phyloP scores from a whole-genome alignment of 2,329 filamentous ascomycete species.

The Botrytis elliptica region DNA sequence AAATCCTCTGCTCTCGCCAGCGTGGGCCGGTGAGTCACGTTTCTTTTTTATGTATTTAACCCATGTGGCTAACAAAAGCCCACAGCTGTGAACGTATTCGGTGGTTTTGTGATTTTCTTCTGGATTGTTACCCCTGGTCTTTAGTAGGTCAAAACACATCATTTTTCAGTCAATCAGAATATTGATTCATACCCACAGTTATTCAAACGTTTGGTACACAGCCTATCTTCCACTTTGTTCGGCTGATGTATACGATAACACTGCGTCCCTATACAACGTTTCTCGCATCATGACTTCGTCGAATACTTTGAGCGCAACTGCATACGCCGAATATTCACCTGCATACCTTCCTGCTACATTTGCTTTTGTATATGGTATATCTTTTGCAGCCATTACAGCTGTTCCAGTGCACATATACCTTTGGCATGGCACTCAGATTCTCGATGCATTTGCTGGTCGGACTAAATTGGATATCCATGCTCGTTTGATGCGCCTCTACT shows the following conservation, averaged over 20 bases:
- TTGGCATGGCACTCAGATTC: constrained; percentile 65
- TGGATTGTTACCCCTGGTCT: constrained; percentile 56
- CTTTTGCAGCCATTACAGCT: constrained; percentile 68
- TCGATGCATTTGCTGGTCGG: constrained; percentile 40
- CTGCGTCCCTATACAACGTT: constrained; percentile 65
- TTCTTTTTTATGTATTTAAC: background rate
- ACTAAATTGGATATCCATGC: constrained; percentile 52
- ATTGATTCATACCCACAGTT: constrained; percentile 40
- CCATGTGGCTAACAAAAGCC: background rate
- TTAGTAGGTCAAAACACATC: constrained; percentile 43
- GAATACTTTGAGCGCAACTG: constrained; percentile 60
- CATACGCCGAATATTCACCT: constrained; percentile 69
- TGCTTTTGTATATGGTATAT: constrained; percentile 66
- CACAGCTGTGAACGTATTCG: constrained; percentile 67
- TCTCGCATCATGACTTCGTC: constrained; percentile 59
- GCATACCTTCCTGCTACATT: constrained; percentile 72
- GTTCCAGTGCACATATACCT: constrained; percentile 67
- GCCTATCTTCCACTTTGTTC: constrained; percentile 68
- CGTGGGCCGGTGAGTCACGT: constrained; percentile 48
- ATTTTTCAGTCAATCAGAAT: no score
- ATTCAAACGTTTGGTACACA: constrained; percentile 62
- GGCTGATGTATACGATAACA: constrained; percentile 70
- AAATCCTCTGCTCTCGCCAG: constrained; percentile 53
- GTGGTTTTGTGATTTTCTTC: constrained; percentile 65
- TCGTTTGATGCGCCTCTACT: constrained; percentile 56